Conservation (phyloP, 805 yeast species). For the Danielozyma ontarioensis region DNA sequence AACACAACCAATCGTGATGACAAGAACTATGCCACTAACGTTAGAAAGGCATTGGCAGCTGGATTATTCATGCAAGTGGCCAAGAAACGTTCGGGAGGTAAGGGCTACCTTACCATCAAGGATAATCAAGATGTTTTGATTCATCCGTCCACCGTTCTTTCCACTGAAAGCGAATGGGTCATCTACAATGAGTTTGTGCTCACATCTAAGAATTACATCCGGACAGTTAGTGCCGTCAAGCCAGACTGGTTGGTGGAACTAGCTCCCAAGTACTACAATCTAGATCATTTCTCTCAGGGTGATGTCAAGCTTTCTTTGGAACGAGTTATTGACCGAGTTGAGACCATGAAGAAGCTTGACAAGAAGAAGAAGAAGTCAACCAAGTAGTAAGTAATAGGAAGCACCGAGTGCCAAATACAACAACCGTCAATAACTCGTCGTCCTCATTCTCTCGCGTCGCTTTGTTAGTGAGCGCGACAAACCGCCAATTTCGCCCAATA, state of each 20-base stretch:
- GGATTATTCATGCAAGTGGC: slow-evolving; percentile 99
- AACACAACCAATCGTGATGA: slow-evolving; percentile 64
- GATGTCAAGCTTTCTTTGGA: slow-evolving; percentile 69
- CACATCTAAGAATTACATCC: slow-evolving; percentile 87
- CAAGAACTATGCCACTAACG: slow-evolving; percentile 63
- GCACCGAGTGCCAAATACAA: too few species aligned
- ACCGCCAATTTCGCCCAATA: too few species aligned
- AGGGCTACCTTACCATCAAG: slow-evolving; percentile 83
- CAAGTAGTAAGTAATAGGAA: too few species aligned
- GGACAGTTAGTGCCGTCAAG: slow-evolving; percentile 86
- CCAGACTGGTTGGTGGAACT: slow-evolving; percentile 90
- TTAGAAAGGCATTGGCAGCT: slow-evolving; percentile 80
- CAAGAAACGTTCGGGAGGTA: slow-evolving; percentile 73
- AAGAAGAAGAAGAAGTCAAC: slow-evolving; percentile 8
- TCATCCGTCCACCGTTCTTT: slow-evolving; percentile 89
- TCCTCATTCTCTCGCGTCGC: too few species aligned
- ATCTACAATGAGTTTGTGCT: slow-evolving; percentile 92
- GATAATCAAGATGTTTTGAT: slow-evolving; percentile 94
- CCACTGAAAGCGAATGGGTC: slow-evolving; percentile 90
- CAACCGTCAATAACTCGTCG: too few species aligned
- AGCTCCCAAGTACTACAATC: slow-evolving; percentile 67
- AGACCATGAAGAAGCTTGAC: slow-evolving; percentile 33
- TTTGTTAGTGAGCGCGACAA: too few species aligned
- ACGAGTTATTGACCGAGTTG: slow-evolving; percentile 47
- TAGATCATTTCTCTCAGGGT: slow-evolving; percentile 59